Base-by-base conservation (phyloP, 2,329 filamentous ascomycete species). In the Fusarium sp. region DNA sequence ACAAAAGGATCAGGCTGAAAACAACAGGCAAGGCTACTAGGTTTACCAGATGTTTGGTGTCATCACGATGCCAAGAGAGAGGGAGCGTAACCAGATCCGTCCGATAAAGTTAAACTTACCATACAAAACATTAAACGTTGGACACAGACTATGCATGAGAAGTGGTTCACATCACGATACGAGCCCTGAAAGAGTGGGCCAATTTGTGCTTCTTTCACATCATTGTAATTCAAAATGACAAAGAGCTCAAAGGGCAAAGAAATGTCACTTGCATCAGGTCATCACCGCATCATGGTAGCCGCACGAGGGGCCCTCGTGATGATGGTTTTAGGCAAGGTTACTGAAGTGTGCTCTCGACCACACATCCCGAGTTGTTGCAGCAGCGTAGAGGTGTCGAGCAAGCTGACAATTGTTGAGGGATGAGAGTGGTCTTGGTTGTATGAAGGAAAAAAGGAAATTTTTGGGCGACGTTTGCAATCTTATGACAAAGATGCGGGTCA, bases 271-370 rank as follows among this genome's bases (percentile, higher is more conserved):
- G 86, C 84, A 83, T 88, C 85, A 89, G 87, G 87, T 90, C 87
- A 89, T 89, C 87, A 88, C 74, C 87, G 86, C 83, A 87, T 89
- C 87, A 88, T 89, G 87, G 86, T 76, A 83, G 86, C 86, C 86
- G 81, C 86, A 78, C 85, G 79, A 85, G 86, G 86, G 87, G 87
- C 87, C 86, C 87, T 90, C 87, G 85, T 88, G 87, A 88, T 84
- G 81, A 90, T 89, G 87, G 87, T 90, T 89, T 90, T 90, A 85
- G 83, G 82, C 86, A 88, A 88, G 82, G 85, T 85, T 83, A 69
- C 78, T 80, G 76, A 70, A 77, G 79, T 79, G 86, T 82, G 71
- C 76, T 90, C 87, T 89, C 77, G 87, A 88, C 87, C 82, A 85
- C 83, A 61, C 79, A 84, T 83, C 84, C 81, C 80, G 80, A 79